Conservation (phyloP, 495 filamentous ascomycete species). For the Talaromyces stipitatus region DNA sequence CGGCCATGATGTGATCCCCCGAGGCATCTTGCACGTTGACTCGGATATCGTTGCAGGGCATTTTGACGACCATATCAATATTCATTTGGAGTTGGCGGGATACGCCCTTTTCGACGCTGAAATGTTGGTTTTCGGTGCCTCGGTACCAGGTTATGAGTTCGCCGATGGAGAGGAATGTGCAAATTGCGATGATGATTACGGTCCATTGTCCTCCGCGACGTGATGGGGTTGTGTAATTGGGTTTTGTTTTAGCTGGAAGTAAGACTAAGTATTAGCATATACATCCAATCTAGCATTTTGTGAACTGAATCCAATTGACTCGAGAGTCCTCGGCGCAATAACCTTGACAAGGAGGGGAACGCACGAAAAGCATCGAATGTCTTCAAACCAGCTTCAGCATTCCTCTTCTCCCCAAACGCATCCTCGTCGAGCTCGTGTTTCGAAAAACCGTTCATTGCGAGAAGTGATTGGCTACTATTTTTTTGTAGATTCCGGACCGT, state of each 20-base stretch:
- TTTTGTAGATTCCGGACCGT: neutral
- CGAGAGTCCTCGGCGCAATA: neutral
- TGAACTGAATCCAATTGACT: neutral
- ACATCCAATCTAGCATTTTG: neutral
- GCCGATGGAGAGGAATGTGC: slow-evolving; percentile 60
- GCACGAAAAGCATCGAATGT: slow-evolving; percentile 97
- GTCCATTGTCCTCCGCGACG: slow-evolving; percentile 88
- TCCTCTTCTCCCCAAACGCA: slow-evolving; percentile 65
- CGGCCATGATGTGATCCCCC: slow-evolving; percentile 84
- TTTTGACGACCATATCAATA: slow-evolving; percentile 85
- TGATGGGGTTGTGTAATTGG: slow-evolving; percentile 78
- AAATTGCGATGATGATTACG: slow-evolving; percentile 67
- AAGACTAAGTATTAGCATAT: slow-evolving; percentile 16
- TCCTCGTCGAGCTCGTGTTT: slow-evolving; percentile 67
- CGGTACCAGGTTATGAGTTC: slow-evolving; percentile 78
- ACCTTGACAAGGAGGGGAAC: slow-evolving; percentile 22
- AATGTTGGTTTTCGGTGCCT: slow-evolving; percentile 78
- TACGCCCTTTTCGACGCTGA: slow-evolving; percentile 89
- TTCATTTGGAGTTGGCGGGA: slow-evolving; percentile 88
- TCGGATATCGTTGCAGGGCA: slow-evolving; percentile 82
- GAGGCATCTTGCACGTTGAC: slow-evolving; percentile 97
- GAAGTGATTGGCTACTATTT: neutral
- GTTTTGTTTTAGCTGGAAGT: slow-evolving; percentile 79
- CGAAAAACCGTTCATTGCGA: slow-evolving; percentile 63
- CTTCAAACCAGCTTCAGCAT: slow-evolving; percentile 52